These are phyloP conservation scores for Schrenkiella parvula DNA, from an alignment of 345 rosid species.

Conservation along the genomic window DNA sequence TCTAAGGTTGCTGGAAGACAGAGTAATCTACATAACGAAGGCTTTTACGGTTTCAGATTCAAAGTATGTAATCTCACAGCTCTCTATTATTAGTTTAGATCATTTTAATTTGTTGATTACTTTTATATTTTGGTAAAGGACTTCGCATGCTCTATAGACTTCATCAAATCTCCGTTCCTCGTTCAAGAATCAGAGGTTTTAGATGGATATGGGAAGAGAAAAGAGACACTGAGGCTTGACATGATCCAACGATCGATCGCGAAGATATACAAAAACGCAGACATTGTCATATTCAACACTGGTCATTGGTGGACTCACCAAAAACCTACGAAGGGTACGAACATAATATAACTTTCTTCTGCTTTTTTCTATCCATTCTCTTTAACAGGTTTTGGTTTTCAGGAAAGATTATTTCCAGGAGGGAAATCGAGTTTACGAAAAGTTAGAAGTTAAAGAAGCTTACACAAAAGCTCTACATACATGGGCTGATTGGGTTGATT, in stretches of 20 bases:
- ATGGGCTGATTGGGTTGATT: slow-evolving; percentile 80
- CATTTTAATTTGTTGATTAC: not conserved
- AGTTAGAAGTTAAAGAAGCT: slow-evolving; percentile 53
- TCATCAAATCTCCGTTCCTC: slow-evolving; percentile 54
- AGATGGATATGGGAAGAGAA: slow-evolving; percentile 31
- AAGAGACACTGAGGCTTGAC: slow-evolving; percentile 54
- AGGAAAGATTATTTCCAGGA: slow-evolving; percentile 68
- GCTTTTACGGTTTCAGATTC: slow-evolving; percentile 53
- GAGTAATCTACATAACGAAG: slow-evolving; percentile 39
- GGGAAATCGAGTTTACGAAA: slow-evolving; percentile 49
- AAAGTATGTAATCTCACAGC: not conserved
- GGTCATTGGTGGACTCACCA: slow-evolving; percentile 79
- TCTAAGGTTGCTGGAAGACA: slow-evolving; percentile 37
- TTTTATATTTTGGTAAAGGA: slow-evolving; percentile 21
- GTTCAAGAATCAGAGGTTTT: slow-evolving; percentile 49
- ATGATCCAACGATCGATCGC: slow-evolving; percentile 36
- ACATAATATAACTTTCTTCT: not conserved
- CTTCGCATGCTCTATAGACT: slow-evolving; percentile 49
- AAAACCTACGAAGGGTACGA: slow-evolving; percentile 50
- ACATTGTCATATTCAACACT: slow-evolving; percentile 60
- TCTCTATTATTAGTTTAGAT: not conserved
- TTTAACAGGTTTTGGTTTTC: not conserved
- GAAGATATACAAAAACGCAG: slow-evolving; percentile 43
- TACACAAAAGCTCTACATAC: slow-evolving; percentile 58
- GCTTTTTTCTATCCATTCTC: not conserved